Base-by-base conservation (phyloP, 371 early-diverging fungal species). In the Mortierella sp. region DNA sequence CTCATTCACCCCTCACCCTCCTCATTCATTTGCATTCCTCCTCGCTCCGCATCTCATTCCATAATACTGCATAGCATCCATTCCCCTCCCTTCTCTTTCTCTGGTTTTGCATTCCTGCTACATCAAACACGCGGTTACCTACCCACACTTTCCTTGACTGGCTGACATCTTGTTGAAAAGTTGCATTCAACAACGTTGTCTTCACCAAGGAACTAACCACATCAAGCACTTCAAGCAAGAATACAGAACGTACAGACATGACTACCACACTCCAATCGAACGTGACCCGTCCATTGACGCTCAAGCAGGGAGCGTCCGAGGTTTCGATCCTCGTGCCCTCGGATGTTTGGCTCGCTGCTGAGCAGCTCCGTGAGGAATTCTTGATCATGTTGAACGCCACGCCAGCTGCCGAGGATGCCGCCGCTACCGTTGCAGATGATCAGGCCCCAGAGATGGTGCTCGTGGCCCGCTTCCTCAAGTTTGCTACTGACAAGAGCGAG, bases 331-430 rank as follows among this genome's bases (percentile, higher is more conserved):
- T 94, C 52, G 89, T 95, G 12, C 93, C 95, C 64, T 85, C 90
- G 64, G 88, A 89, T 73, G 89, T 92, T 67, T 96, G 95, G 95
- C 93, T 92, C 18, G 86, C 90, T 43, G 96, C 96, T 59, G 96
- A 96, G 79, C 91, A 90, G 67, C 82, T 94, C 54, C 87, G 92
- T 52, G 96, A 96, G 81, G 88, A 88, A 69, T 92, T 93, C 69
- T 81, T 83, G 55, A 49, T 72, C 72, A 30, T 65, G 48, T 13
- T 66, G 68, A 43, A 71, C 53, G 73, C 72, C 27, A 43, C 68
- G 1, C 51, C 69, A 30, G 26, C 64, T 30, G 72, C 65, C 23
- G 61, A 78, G 10, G 72, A 72, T 30, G 84, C 39, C 30, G 71
- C 39, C 30, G 71, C 62, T 34, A 51, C 82, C 46, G 82, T 76